Evolutionary conservation across 1,284 basidiomycete species (phyloP).

Genomic region (Thelephora terrestris): DNA sequence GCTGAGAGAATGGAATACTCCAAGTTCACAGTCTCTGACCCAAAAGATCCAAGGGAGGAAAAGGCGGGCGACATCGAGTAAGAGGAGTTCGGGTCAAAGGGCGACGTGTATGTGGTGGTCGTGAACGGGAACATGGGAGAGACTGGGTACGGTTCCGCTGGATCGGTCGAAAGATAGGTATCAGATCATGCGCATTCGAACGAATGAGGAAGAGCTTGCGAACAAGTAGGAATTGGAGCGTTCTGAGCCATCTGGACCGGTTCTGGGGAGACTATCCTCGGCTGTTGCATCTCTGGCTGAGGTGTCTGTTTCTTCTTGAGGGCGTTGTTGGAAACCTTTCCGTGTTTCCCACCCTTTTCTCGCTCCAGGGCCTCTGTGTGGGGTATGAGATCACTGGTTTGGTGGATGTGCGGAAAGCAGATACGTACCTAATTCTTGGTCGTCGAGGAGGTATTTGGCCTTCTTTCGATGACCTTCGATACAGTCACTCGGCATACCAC

Average conservation of each 20-base stretch:
- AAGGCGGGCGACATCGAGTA: conserved; percentile 32
- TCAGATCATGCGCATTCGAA: no score
- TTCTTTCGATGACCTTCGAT: conserved; percentile 95
- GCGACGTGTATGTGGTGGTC: conserved; percentile 22
- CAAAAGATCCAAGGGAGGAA: conserved; percentile 58
- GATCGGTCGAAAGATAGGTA: neutral
- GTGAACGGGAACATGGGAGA: conserved; percentile 2
- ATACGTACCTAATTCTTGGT: conserved; percentile 76
- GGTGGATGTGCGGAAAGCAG: conserved; percentile 12
- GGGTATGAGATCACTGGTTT: conserved; percentile 27
- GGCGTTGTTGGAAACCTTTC: neutral
- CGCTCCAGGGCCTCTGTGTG: conserved; percentile 50
- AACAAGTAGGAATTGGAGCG: neutral
- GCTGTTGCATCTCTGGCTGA: no score
- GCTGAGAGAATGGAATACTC: conserved; percentile 88
- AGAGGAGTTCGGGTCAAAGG: conserved; percentile 40
- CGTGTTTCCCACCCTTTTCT: conserved; percentile 27
- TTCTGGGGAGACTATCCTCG: neutral
- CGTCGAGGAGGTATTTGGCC: conserved; percentile 93
- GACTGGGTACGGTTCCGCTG: neutral
- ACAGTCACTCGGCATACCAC: conserved; percentile 83
- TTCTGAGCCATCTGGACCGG: neutral
- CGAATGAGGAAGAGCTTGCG: neutral
- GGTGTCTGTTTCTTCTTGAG: neutral
- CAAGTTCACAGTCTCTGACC: conserved; percentile 80